A percentile compares a stretch with the other conserved stretches of the same genome.
Conservation (phyloP, 2,329 filamentous ascomycete genomes). For the Lasiodiplodia sp. region DNA sequence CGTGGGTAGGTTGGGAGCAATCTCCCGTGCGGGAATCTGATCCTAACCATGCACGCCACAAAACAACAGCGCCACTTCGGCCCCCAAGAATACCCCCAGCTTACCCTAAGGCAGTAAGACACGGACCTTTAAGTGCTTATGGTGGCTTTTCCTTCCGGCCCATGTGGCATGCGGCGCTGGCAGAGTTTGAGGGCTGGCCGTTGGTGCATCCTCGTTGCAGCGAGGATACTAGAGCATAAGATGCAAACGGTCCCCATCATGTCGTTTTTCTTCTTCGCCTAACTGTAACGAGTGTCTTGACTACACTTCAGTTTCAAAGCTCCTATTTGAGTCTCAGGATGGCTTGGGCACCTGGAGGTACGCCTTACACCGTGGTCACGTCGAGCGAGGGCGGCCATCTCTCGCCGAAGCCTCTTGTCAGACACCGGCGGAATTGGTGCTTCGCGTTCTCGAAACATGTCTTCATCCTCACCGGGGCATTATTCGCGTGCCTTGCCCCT, state of each 20-base stretch:
- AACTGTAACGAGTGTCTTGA: not conserved
- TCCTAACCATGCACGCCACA: not conserved
- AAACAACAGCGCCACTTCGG: not conserved
- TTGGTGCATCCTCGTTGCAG: not conserved
- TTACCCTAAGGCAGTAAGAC: not conserved
- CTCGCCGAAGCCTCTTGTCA: conserved; percentile 14
- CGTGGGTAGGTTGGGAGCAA: not conserved
- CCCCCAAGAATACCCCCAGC: not conserved
- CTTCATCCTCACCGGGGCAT: conserved; percentile 1
- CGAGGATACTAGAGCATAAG: not conserved
- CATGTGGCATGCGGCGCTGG: not conserved
- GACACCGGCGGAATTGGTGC: not conserved
- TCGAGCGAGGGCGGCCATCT: not conserved
- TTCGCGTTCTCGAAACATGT: not conserved
- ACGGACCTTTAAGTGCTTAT: not conserved
- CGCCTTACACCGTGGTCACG: not conserved
- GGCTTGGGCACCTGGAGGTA: not conserved
- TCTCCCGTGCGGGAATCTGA: not conserved
- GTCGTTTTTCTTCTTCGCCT: not conserved
- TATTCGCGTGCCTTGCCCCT: not conserved
- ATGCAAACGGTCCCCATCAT: not conserved
- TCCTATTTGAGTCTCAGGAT: not conserved
- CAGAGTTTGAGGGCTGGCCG: conserved; percentile 3
- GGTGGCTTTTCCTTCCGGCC: not conserved
- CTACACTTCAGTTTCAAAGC: not conserved